Conservation (phyloP, 1,284 basidiomycete species). For the Neolentinus lepideus region DNA sequence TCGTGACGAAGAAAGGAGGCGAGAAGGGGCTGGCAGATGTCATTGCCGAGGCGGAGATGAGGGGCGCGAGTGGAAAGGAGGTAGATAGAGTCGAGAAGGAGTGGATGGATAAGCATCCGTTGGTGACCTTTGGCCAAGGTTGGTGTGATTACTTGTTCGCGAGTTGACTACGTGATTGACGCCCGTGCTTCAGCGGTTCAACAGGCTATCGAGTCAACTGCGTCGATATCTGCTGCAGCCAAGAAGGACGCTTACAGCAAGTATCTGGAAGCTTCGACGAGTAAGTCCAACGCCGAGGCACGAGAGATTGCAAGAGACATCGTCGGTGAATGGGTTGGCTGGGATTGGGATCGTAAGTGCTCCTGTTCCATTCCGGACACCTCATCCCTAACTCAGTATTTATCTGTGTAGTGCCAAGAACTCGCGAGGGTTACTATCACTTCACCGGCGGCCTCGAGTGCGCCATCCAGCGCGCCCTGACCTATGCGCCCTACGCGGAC, state of each 20-base stretch:
- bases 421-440: slow-evolving; percentile 90
- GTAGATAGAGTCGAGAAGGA: slow-evolving; percentile 73
- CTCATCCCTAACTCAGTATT: not conserved
- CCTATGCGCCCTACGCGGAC: slow-evolving; percentile 80
- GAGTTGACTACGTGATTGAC: not conserved
- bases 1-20: slow-evolving; percentile 37
- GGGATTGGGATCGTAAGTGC: slow-evolving; percentile 83
- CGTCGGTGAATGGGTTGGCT: slow-evolving; percentile 63
- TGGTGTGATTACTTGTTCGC: slow-evolving; percentile 10
- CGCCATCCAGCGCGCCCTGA: slow-evolving; percentile 77
- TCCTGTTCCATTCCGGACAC: slow-evolving; percentile 1
- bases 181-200: slow-evolving; percentile 52
- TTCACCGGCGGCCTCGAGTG: slow-evolving; percentile 79
- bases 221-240: slow-evolving; percentile 32
- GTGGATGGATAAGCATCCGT: slow-evolving; percentile 68
- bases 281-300: slow-evolving; percentile 73
- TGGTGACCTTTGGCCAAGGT: slow-evolving; percentile 86
- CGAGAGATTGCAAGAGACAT: slow-evolving; percentile 69
- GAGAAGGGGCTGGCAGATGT: slow-evolving; percentile 64
- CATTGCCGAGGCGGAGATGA: slow-evolving; percentile 66
- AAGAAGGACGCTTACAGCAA: slow-evolving; percentile 51
- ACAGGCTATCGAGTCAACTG: slow-evolving; percentile 38
- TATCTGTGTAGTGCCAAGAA: slow-evolving; percentile 62
- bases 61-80: slow-evolving; percentile 62
- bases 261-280: slow-evolving; percentile 53